phyloP scores from a whole-genome alignment of 768 basidiomycete species.

The Lactifluus piperatus region DNA sequence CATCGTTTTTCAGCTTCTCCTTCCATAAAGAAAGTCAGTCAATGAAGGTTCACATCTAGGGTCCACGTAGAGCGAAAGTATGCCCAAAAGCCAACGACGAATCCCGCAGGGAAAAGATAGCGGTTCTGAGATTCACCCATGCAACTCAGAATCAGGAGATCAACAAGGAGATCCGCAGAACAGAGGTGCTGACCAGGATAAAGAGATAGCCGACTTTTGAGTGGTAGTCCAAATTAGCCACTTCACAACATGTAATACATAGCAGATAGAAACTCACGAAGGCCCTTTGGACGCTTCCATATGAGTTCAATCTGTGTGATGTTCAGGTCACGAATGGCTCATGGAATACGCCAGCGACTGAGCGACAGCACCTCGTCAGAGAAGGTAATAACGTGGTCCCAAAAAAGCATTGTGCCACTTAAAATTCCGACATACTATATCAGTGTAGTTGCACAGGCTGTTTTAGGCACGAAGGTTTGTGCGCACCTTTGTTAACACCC shows the following conservation, averaged over 20 bases:
- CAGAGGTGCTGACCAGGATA: conserved; percentile 27
- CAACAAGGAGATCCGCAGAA: background rate
- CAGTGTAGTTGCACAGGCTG: background rate
- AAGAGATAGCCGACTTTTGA: conserved; percentile 34
- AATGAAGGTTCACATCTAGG: conserved; percentile 3
- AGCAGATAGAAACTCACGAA: conserved; percentile 32
- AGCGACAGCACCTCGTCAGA: conserved; percentile 32
- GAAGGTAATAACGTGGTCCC: conserved; percentile 50
- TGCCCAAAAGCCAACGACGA: conserved; percentile 43
- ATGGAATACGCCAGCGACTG: too few species aligned
- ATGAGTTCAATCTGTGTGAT: conserved; percentile 37
- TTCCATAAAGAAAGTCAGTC: background rate
- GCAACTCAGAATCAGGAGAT: background rate
- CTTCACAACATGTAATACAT: background rate
- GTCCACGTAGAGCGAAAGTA: conserved; percentile 23
- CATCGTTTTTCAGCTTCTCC: too few species aligned
- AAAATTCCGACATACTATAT: conserved; percentile 46
- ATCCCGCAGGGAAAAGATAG: conserved; percentile 54
- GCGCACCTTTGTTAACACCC: background rate
- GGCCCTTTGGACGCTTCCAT: conserved; percentile 42
- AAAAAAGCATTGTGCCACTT: conserved; percentile 43
- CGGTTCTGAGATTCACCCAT: conserved; percentile 38
- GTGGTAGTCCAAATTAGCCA: background rate
- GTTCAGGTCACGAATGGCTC: background rate
- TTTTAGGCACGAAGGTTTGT: background rate